phyloP scores from a whole-genome alignment of 345 rosid species.

The Citrus unshiu region DNA sequence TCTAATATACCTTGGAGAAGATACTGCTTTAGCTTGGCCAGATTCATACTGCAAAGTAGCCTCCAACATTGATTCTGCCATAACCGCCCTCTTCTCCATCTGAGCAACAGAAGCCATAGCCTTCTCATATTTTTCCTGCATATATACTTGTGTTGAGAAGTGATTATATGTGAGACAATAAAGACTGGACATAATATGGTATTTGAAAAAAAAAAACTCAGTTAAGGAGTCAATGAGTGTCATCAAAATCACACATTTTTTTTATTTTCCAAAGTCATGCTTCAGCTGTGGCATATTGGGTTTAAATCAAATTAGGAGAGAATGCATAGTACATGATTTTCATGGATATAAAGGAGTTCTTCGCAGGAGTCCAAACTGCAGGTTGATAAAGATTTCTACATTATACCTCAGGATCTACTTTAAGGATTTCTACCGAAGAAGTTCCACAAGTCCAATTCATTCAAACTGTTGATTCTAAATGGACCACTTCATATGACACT shows the following conservation, averaged over 20 bases:
- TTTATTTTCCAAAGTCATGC: neutral
- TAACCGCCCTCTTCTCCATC: constrained; percentile 80
- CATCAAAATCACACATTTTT: neutral
- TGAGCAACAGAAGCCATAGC: constrained; percentile 56
- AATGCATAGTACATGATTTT: neutral
- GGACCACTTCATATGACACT: neutral
- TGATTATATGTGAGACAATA: constrained; percentile 1
- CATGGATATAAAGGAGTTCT: neutral
- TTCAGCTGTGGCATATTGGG: neutral
- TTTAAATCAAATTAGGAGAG: neutral
- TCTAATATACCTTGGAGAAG: constrained; percentile 53
- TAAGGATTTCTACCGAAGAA: neutral
- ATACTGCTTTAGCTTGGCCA: constrained; percentile 68
- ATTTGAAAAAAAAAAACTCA: neutral
- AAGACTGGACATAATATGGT: neutral
- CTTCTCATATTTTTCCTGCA: constrained; percentile 89
- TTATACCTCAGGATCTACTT: neutral
- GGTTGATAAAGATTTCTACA: neutral
- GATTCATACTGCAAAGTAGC: constrained; percentile 81
- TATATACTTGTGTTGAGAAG: constrained; percentile 12
- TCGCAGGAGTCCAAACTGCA: neutral
- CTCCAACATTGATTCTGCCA: constrained; percentile 90
- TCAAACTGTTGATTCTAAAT: neutral
- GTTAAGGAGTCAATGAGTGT: neutral
- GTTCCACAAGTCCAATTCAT: neutral